Evolutionary conservation across 257 asterid species (phyloP).

Genomic region (Phtheirospermum japonicum): DNA sequence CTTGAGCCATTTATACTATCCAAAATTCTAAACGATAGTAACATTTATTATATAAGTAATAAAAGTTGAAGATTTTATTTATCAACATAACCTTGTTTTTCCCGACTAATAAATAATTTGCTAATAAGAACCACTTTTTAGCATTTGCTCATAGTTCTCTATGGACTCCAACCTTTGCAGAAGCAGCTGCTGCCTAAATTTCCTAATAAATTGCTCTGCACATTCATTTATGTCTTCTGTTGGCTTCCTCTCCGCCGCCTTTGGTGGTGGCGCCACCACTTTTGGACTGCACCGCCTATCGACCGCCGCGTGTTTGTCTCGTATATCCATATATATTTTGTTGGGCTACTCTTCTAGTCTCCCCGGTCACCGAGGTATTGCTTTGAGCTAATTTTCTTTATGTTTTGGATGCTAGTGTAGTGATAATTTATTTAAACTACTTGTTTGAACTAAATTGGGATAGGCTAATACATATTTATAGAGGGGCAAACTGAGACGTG

Average conservation of each 20-base stretch:
- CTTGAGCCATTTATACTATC: too few species aligned
- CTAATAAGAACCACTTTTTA: slow-evolving; percentile 58
- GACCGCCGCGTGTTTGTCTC: background rate
- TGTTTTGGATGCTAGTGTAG: too few species aligned
- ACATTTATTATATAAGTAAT: too few species aligned
- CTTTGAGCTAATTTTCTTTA: too few species aligned
- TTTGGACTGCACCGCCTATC: background rate
- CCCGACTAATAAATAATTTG: too few species aligned
- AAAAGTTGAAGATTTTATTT: too few species aligned
- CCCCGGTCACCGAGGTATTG: too few species aligned
- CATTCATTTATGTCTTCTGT: slow-evolving; percentile 58
- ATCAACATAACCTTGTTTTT: background rate
- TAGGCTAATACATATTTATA: background rate
- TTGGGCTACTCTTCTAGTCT: too few species aligned
- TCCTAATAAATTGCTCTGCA: slow-evolving; percentile 72
- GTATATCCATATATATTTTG: slow-evolving; percentile 13
- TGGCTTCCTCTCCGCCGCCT: slow-evolving; percentile 38
- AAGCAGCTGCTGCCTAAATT: slow-evolving; percentile 56
- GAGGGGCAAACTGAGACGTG: too few species aligned
- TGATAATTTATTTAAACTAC: too few species aligned
- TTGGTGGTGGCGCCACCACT: slow-evolving; percentile 31
- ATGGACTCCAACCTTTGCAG: slow-evolving; percentile 80
- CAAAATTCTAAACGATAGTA: too few species aligned
- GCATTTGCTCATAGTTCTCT: slow-evolving; percentile 74
- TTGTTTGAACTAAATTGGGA: background rate